Conservation (phyloP, 225 moss, liverwort and hornwort genomes). For the Pleurozium schreberi region DNA sequence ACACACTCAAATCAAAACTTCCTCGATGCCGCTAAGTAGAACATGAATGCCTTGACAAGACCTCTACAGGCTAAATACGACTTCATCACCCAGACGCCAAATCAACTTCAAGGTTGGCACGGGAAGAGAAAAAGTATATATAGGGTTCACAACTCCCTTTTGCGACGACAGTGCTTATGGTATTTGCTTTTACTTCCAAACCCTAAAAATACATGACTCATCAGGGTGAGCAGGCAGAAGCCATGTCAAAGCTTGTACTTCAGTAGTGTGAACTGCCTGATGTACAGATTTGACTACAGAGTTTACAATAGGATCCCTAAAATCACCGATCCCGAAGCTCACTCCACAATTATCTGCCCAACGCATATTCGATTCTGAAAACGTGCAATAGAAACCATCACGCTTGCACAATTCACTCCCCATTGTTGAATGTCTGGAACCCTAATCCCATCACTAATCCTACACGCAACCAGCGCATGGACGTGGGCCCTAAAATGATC, state of each 20-base stretch:
- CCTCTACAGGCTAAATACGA: fast-evolving
- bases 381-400: too few relatives aligned
- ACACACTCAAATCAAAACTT: too few relatives aligned
- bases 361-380: background rate
- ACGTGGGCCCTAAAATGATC: background rate
- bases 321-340: background rate
- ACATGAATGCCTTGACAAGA: fast-evolving
- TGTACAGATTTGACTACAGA: too few relatives aligned
- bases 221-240: background rate
- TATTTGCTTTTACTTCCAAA: background rate
- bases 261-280: background rate
- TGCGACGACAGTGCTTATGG: background rate
- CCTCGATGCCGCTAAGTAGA: fast-evolving
- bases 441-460: background rate
- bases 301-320: too few relatives aligned
- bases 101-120: too few relatives aligned
- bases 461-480: background rate
- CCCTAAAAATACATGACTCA: background rate
- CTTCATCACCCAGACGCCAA: fast-evolving
- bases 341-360: background rate
- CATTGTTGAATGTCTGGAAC: background rate
- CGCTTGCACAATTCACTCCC: background rate
- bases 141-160: background rate
- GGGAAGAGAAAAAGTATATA: background rate
- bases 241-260: background rate